phyloP scores from a whole-genome alignment of 2,329 filamentous ascomycete genomes.

The Aspergillus tamarii region DNA sequence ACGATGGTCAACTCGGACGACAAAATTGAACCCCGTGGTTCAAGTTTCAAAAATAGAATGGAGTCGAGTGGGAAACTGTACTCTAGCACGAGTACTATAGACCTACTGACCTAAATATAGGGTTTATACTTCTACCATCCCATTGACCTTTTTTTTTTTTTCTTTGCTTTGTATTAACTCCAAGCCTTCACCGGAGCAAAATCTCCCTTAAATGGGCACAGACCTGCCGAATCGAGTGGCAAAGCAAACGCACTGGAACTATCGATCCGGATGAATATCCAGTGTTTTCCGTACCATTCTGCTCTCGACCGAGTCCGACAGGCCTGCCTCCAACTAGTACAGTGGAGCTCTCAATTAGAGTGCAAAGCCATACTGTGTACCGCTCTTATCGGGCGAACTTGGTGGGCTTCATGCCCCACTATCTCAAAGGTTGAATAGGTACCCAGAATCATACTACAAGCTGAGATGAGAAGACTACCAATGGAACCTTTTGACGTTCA shows the following conservation, averaged over 20 bases:
- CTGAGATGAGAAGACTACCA: not conserved
- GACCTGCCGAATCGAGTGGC: not conserved
- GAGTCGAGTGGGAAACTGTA: too few species aligned
- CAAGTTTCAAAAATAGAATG: too few species aligned
- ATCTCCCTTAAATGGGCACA: not conserved
- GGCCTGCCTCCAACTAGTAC: not conserved
- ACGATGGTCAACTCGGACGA: not conserved
- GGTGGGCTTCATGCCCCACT: not conserved
- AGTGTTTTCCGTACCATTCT: not conserved
- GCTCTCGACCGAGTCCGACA: too few species aligned
- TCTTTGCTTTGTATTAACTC: too few species aligned
- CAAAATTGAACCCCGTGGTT: not conserved
- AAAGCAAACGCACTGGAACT: too few species aligned
- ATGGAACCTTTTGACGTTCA: not conserved
- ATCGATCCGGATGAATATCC: too few species aligned
- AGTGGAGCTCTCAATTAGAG: not conserved
- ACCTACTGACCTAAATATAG: too few species aligned
- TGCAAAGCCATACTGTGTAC: not conserved
- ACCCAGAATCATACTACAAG: not conserved
- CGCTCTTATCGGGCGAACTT: not conserved
- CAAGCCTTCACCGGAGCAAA: too few species aligned
- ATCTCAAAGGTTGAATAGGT: not conserved
- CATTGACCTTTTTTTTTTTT: too few species aligned
- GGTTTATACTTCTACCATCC: too few species aligned
- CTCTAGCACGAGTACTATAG: too few species aligned